phyloP scores from a whole-genome alignment of 768 basidiomycete genomes.

The Trametes meyenii region DNA sequence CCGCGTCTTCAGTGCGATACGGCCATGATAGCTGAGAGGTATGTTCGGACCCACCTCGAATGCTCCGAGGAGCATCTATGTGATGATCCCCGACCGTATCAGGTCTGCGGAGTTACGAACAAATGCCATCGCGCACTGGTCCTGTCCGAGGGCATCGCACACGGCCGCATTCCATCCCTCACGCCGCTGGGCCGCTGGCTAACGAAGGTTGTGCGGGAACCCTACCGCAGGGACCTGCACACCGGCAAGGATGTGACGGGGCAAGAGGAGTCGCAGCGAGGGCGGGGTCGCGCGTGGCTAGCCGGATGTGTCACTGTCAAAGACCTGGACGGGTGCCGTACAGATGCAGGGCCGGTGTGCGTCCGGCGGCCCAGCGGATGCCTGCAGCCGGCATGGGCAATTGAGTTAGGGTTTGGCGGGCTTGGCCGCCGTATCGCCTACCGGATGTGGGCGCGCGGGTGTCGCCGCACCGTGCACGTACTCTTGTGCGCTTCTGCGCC shows the following conservation, averaged over 20 bases:
- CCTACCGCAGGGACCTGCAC: conserved; percentile 1
- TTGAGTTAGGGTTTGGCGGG: conserved; percentile 6
- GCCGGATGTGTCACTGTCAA: no score
- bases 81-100: not conserved
- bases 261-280: not conserved
- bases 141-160: conserved; percentile 9
- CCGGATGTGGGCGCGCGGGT: not conserved
- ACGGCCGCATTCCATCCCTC: not conserved
- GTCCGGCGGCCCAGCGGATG: not conserved
- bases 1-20: not conserved
- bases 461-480: not conserved
- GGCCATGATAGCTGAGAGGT: not conserved
- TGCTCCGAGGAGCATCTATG: conserved; percentile 4
- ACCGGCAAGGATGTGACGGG: not conserved
- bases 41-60: not conserved
- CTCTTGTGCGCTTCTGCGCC: not conserved
- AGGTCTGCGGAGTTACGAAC: not conserved
- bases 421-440: not conserved
- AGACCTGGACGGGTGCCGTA: no score
- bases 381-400: conserved; percentile 9
- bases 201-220: conserved; percentile 2
- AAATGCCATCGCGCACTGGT: not conserved
- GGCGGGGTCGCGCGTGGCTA: not conserved
- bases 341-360: not conserved
- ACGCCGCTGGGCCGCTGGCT: conserved; percentile 1